phyloP scores from a whole-genome alignment of 2,329 filamentous ascomycete species.

The Pseudogymnoascus sp. region DNA sequence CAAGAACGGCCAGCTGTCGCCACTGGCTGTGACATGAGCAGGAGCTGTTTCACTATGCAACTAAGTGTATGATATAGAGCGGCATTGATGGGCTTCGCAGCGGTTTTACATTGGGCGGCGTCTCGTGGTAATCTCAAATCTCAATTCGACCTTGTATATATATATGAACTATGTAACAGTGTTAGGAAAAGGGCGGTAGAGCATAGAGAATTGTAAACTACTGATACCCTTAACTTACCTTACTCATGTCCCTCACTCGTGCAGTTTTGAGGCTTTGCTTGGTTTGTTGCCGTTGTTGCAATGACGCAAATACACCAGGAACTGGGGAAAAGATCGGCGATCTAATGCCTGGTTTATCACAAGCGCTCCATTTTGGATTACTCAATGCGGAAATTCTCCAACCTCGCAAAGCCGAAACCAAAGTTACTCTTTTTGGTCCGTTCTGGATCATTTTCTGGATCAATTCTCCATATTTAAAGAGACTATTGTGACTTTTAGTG shows the following conservation, averaged over 20 bases:
- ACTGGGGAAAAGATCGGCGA: slow-evolving; percentile 6
- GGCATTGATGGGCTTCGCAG: neutral
- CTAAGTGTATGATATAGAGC: slow-evolving; percentile 14
- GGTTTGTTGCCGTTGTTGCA: neutral
- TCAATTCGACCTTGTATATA: slow-evolving; percentile 8
- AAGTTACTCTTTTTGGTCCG: neutral
- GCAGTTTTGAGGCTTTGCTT: neutral
- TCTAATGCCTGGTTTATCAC: neutral
- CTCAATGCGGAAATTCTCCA: slow-evolving; percentile 6
- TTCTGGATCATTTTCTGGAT: neutral
- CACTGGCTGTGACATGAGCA: slow-evolving; percentile 19
- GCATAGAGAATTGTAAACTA: neutral
- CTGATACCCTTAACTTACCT: neutral
- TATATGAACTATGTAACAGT: neutral
- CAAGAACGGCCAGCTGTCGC: slow-evolving; percentile 62
- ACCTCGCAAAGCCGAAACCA: slow-evolving; percentile 1
- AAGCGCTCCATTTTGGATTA: neutral
- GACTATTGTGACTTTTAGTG: neutral
- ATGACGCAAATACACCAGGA: neutral
- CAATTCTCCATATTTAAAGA: neutral
- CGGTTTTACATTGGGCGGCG: slow-evolving; percentile 13
- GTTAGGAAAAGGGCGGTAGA: neutral
- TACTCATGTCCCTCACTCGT: neutral
- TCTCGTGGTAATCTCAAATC: slow-evolving; percentile 23
- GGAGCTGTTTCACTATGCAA: neutral